phyloP scores from a whole-genome alignment of 495 filamentous ascomycete species.

The Penicillium antarcticum region DNA sequence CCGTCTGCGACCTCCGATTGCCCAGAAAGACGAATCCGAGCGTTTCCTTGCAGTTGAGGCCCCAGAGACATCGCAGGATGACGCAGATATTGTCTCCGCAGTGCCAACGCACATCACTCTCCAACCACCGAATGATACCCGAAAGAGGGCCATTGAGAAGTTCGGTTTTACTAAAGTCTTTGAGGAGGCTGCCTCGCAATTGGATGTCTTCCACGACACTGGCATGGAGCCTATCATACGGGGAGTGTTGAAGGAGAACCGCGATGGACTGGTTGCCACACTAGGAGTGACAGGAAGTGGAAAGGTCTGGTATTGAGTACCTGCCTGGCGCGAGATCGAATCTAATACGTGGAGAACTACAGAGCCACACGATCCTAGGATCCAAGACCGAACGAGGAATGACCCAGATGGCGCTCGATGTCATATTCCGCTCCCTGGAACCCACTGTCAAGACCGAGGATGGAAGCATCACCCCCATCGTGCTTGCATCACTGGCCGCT shows the following conservation, averaged over 20 bases:
- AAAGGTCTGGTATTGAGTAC: constrained; percentile 60
- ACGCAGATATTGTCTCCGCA: constrained; percentile 31
- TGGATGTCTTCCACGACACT: constrained; percentile 83
- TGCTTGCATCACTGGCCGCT: constrained; percentile 67
- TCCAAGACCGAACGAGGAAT: constrained; percentile 81
- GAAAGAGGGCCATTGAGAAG: constrained; percentile 84
- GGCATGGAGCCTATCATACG: constrained; percentile 72
- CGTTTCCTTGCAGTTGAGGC: constrained; percentile 78
- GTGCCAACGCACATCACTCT: constrained; percentile 80
- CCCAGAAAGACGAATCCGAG: constrained; percentile 46
- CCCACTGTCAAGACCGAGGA: constrained; percentile 60
- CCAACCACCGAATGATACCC: constrained; percentile 72
- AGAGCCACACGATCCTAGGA: constrained; percentile 97
- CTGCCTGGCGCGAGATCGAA: background rate
- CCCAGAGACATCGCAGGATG: constrained; percentile 30
- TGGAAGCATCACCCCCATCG: constrained; percentile 51
- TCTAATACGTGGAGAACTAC: constrained; percentile 17
- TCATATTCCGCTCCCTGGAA: constrained; percentile 77
- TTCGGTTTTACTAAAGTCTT: constrained; percentile 95
- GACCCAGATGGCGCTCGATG: constrained; percentile 86
- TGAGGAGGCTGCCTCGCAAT: constrained; percentile 76
- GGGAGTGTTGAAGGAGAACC: constrained; percentile 72
- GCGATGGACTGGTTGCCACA: constrained; percentile 88
- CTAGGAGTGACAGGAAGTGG: constrained; percentile 93
- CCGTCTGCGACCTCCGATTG: constrained; percentile 72